A percentile compares a stretch with the other conserved stretches of the same genome.
phyloP scores from a whole-genome alignment of 1,284 basidiomycete species.

The Paramarasmius palmivorus region DNA sequence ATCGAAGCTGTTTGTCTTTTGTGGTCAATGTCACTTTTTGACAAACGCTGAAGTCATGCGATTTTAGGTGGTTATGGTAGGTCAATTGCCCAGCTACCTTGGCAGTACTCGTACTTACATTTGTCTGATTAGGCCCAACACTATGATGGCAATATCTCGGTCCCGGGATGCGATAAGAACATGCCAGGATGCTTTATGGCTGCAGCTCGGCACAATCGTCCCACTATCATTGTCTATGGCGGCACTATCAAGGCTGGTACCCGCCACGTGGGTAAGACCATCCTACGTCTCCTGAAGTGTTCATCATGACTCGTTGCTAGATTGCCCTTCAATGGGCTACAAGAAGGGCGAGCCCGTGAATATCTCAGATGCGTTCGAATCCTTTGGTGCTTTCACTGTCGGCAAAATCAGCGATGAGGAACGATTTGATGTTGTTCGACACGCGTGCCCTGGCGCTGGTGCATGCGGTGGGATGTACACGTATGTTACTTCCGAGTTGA shows the following conservation, averaged over 20 bases:
- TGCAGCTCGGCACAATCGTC: slow-evolving; percentile 80
- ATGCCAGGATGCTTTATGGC: slow-evolving; percentile 94
- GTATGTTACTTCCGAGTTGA: slow-evolving; percentile 31
- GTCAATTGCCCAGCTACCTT: slow-evolving; percentile 17
- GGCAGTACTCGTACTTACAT: too few species aligned
- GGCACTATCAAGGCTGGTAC: slow-evolving; percentile 80
- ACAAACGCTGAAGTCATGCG: background rate
- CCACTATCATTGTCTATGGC: slow-evolving; percentile 84
- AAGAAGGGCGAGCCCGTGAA: slow-evolving; percentile 80
- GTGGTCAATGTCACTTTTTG: background rate
- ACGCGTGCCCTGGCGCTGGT: slow-evolving; percentile 81
- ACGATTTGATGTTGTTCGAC: slow-evolving; percentile 77
- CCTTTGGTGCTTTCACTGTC: slow-evolving; percentile 74
- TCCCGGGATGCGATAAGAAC: slow-evolving; percentile 90
- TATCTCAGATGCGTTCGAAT: slow-evolving; percentile 83
- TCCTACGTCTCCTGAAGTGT: background rate
- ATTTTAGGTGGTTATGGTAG: slow-evolving; percentile 65
- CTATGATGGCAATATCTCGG: slow-evolving; percentile 84
- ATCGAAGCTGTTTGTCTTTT: slow-evolving; percentile 72
- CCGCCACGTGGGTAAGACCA: slow-evolving; percentile 53
- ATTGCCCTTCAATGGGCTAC: slow-evolving; percentile 79
- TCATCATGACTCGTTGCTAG: slow-evolving; percentile 28
- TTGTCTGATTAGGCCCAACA: slow-evolving; percentile 63
- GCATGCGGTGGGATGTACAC: slow-evolving; percentile 88
- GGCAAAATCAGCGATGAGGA: slow-evolving; percentile 79